Percentiles rank a stretch among this genome's conserved stretches.
Evolutionary conservation across 2,329 filamentous ascomycete genomes (phyloP).

Genomic region (Neodidymelliopsis sp.): DNA sequence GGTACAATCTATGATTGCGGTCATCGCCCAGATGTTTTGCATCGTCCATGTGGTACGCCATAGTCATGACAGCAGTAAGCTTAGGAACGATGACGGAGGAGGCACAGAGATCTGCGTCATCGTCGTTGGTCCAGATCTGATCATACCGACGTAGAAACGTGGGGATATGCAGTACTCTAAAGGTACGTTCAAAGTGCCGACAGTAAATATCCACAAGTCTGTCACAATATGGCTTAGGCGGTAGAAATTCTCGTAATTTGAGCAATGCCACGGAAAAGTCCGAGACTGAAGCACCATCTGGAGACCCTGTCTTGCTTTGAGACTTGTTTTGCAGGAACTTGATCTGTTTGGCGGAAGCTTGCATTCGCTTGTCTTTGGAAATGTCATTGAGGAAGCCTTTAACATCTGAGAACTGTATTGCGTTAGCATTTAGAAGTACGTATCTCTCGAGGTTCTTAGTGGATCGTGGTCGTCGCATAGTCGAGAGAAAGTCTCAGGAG

Average conservation of each 20-base stretch:
- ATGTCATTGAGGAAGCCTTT: conserved; percentile 26
- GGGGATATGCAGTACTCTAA: conserved; percentile 33
- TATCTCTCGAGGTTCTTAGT: no score
- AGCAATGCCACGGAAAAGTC: conserved; percentile 26
- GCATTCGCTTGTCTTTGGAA: conserved; percentile 22
- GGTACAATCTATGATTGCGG: conserved; percentile 18
- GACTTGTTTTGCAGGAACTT: conserved; percentile 28
- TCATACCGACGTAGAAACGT: conserved; percentile 36
- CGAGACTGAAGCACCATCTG: conserved; percentile 8
- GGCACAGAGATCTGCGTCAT: conserved; percentile 16
- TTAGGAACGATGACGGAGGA: conserved; percentile 33
- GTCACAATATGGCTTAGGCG: conserved; percentile 32
- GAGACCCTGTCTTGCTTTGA: conserved; percentile 16
- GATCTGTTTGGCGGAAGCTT: conserved; percentile 26
- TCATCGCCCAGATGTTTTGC: conserved; percentile 13
- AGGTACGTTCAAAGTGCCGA: conserved; percentile 33
- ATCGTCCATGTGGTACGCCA: conserved; percentile 31
- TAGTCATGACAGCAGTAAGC: conserved; percentile 29
- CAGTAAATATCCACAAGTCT: conserved; percentile 29
- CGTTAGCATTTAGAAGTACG: conserved; percentile 7
- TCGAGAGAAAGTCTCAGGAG: neutral
- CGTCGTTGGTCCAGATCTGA: conserved; percentile 26
- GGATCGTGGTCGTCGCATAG: neutral
- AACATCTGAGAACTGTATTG: conserved; percentile 23
- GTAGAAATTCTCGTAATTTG: conserved; percentile 29